Base-by-base conservation (phyloP, 768 basidiomycete genomes). In the Lanmaoa pseudosensibilis region DNA sequence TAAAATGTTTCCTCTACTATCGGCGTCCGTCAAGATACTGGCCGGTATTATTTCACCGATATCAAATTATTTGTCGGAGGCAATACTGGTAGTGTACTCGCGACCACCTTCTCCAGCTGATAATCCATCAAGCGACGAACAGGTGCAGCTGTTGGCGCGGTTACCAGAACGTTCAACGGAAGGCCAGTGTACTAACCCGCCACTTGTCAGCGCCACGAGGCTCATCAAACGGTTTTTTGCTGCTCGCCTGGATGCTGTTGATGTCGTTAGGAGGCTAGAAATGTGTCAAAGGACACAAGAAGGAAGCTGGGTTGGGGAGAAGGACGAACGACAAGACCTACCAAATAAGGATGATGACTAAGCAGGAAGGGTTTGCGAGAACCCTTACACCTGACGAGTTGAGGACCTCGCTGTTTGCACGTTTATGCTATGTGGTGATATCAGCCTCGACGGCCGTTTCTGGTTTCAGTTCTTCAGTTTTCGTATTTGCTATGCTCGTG, bases 401-500 rank as follows among this genome's bases (percentile, higher is more conserved):
- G 52, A 41, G 19, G 37, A 52, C 64, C 65, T 60, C 56, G 55
- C 65, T 55, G 63, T 16, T 58, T 62, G 63, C 69, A 71, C 67
- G 65, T 69, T 71, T 64, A 69, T 71, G 67, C 54, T 69, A 70
- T 71, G 67, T 54, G 67, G 67, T 70, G 69, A 71, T 61, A 65
- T 67, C 61, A 60, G 61, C 55, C 63, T 65, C 53, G 53, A 58
- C 62, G 60, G 58, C 66, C 60, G 30, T 54, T 61, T 69, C 64
- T 68, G 68, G 56, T 63, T 68, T 47, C 57, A 60, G 36, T 62
- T 56, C 37, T 56, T 48, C 54, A 48, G 49, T 65, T 52, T 60
- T 64, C 56, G 45, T 65, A 69, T 64, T 66, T 71, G 62, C 66
- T 56, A 80, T 82, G 81, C 73, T 91, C 65, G 78, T 87, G 60